phyloP scores from a whole-genome alignment of 257 asterid species.

The Solanum okadae region DNA sequence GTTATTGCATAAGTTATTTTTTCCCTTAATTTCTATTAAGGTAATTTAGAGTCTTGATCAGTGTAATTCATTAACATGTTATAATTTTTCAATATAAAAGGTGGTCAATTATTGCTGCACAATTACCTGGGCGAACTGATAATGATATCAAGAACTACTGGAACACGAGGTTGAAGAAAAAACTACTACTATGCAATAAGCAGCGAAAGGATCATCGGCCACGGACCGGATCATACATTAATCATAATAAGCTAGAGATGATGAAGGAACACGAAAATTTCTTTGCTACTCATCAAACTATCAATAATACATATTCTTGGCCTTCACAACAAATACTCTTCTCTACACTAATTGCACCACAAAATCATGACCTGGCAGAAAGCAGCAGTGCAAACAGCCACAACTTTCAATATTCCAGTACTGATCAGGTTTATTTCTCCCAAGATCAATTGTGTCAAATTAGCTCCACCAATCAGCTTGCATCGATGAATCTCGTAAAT shows the following conservation, averaged over 20 bases:
- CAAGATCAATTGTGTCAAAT: not conserved
- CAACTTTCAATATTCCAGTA: not conserved
- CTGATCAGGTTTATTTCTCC: not conserved
- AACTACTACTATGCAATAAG: constrained; percentile 9
- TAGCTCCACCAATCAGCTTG: not conserved
- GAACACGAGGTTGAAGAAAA: constrained; percentile 37
- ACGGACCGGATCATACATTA: not conserved
- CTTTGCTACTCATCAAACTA: not conserved
- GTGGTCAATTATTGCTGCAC: constrained; percentile 39
- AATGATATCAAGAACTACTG: constrained; percentile 37
- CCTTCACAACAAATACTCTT: not conserved
- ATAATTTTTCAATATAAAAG: not conserved
- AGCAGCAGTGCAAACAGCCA: not conserved
- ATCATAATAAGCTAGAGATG: not conserved
- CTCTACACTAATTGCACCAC: not conserved
- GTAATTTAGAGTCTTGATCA: not conserved
- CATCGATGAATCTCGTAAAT: not conserved
- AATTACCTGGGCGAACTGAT: constrained; percentile 31
- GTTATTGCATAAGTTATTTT: not conserved
- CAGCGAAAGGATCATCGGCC: constrained; percentile 15
- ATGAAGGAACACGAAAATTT: not conserved
- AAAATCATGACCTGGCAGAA: not conserved
- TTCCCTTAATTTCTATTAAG: not conserved
- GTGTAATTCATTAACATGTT: not conserved
- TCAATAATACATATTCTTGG: not conserved